Conservation (phyloP, 164 flowering plant species). For the Cinnamomum chago region DNA sequence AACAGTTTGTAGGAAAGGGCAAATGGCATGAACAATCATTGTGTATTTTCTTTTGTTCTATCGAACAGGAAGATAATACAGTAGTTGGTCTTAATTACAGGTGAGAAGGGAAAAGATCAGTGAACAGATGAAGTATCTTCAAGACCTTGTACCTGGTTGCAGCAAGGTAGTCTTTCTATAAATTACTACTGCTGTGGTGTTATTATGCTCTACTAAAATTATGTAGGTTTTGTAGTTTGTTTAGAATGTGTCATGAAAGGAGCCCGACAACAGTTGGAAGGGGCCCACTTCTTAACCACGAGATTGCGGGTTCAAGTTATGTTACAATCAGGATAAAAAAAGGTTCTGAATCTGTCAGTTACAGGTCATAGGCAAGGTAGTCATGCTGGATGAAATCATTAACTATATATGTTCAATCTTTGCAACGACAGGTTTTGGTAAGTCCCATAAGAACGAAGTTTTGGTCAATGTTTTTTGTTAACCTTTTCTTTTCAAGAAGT, state of each 20-base stretch:
- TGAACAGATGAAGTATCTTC: conserved; percentile 96
- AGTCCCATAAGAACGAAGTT: neutral
- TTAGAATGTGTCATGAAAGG: too few relatives aligned
- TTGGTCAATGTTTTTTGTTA: too few relatives aligned
- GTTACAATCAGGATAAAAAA: too few relatives aligned
- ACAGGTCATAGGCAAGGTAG: conserved; percentile 97
- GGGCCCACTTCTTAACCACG: too few relatives aligned
- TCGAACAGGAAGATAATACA: conserved; percentile 35
- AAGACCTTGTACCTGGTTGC: conserved; percentile 98
- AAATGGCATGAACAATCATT: neutral
- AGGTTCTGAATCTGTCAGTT: neutral
- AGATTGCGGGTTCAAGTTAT: too few relatives aligned
- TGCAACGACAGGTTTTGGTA: conserved; percentile 97
- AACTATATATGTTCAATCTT: conserved; percentile 95
- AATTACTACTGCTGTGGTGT: neutral
- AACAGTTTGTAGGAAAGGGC: neutral
- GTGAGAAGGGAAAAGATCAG: conserved; percentile 94
- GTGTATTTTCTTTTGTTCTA: neutral
- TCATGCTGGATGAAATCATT: conserved; percentile 97
- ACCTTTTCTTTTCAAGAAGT: neutral
- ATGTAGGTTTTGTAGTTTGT: neutral
- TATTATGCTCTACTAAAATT: neutral
- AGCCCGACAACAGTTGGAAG: too few relatives aligned
- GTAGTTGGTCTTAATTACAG: conserved; percentile 26
- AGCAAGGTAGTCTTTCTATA: conserved; percentile 58